These are phyloP conservation scores for Irpex sp. DNA, from an alignment of 1,284 basidiomycete genomes.

Conservation along the genomic window DNA sequence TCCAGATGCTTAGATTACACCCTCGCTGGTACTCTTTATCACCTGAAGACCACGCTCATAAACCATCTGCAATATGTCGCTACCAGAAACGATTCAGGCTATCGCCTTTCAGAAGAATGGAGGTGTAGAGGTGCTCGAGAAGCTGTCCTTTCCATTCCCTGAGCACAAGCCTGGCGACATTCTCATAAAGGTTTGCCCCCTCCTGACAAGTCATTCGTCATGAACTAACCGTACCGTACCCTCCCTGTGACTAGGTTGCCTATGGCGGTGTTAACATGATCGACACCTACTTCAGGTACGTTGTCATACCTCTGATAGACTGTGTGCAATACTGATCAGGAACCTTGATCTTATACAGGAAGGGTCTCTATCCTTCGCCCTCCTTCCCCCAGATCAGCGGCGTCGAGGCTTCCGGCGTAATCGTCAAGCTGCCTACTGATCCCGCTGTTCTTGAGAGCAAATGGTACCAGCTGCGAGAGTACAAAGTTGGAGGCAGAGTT, in stretches of 20 bases:
- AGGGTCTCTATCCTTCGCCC: slow-evolving; percentile 53
- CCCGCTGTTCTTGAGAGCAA: slow-evolving; percentile 44
- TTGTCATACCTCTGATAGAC: background rate
- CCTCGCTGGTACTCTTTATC: too few species aligned
- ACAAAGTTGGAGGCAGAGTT: slow-evolving; percentile 56
- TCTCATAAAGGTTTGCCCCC: slow-evolving; percentile 65
- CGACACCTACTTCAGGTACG: slow-evolving; percentile 69
- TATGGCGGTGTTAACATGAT: slow-evolving; percentile 82
- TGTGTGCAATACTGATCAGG: background rate
- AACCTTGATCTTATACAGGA: slow-evolving; percentile 25
- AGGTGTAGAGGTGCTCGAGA: slow-evolving; percentile 75
- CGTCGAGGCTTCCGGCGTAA: slow-evolving; percentile 72
- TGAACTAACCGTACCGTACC: background rate
- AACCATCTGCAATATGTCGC: slow-evolving; percentile 29
- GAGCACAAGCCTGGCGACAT: slow-evolving; percentile 58
- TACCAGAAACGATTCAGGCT: slow-evolving; percentile 48
- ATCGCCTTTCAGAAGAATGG: slow-evolving; percentile 58
- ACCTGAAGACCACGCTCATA: background rate
- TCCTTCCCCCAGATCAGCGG: slow-evolving; percentile 74
- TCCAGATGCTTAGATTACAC: too few species aligned
- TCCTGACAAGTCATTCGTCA: background rate
- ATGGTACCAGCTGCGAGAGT: slow-evolving; percentile 54
- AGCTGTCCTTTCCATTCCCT: slow-evolving; percentile 55
- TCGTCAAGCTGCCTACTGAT: slow-evolving; percentile 70
- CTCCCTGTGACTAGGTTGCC: slow-evolving; percentile 37